A percentile compares a stretch with the other conserved stretches of the same genome.
These are phyloP conservation scores for Artemisia tridentata DNA, from an alignment of 129 eudicot genomes.

Conservation along the genomic window DNA sequence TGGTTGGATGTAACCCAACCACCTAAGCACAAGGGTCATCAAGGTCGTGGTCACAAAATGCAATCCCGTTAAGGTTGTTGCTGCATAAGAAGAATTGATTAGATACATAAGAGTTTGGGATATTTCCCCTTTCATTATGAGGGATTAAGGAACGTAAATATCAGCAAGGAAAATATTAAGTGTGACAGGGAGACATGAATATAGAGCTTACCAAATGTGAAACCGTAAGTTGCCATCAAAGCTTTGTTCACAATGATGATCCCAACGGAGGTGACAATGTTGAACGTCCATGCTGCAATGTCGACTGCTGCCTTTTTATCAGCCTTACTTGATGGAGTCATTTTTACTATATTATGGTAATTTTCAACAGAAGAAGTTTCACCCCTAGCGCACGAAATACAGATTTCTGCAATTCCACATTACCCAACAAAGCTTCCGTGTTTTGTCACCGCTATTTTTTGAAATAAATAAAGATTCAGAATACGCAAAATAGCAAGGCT, in stretches of 20 bases:
- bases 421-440: conserved; percentile 34
- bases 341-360: conserved; percentile 29
- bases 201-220: conserved; percentile 60
- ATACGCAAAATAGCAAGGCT: conserved; percentile 26
- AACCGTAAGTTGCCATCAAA: conserved; percentile 73
- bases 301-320: conserved; percentile 69
- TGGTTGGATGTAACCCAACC: conserved; percentile 63
- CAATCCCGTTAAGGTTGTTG: conserved; percentile 79
- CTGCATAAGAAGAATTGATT: conserved; percentile 41
- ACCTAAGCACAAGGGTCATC: conserved; percentile 63
- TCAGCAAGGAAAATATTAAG: neutral
- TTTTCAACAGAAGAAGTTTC: conserved; percentile 30
- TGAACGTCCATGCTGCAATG: conserved; percentile 48
- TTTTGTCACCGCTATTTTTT: conserved; percentile 26
- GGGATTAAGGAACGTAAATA: conserved; percentile 1
- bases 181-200: conserved; percentile 1
- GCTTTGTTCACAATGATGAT: conserved; percentile 77
- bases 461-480: conserved; percentile 6
- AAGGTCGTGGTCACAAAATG: conserved; percentile 75
- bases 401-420: conserved; percentile 37
- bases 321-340: conserved; percentile 86
- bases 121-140: conserved; percentile 8
- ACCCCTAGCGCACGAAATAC: conserved; percentile 41
- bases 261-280: conserved; percentile 52
- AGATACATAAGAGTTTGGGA: conserved; percentile 2